These are phyloP conservation scores for Scheffersomyces cryptocercus DNA, from an alignment of 1,139 yeast species.

Conservation along the genomic window DNA sequence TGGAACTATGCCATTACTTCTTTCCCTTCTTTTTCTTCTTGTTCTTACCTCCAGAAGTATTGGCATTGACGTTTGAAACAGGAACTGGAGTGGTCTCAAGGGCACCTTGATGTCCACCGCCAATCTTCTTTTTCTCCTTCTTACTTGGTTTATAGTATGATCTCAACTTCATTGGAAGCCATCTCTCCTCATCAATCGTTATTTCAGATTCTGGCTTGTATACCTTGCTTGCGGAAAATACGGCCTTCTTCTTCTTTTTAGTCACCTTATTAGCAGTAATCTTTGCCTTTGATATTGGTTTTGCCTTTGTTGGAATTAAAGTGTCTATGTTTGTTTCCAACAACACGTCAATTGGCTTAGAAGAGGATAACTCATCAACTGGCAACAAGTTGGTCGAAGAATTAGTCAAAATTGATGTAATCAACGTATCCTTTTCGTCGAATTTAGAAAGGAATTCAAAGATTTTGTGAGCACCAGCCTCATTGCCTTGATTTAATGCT, in stretches of 20 bases:
- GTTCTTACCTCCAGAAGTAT: constrained; percentile 25
- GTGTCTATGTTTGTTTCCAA: constrained; percentile 23
- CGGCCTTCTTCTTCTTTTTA: constrained; percentile 30
- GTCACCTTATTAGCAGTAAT: constrained; percentile 15
- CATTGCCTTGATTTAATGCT: constrained; percentile 34
- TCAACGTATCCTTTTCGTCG: constrained; percentile 32
- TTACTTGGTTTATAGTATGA: constrained; percentile 79
- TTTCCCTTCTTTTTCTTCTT: constrained; percentile 55
- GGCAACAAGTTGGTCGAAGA: constrained; percentile 28
- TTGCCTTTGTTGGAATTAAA: constrained; percentile 2
- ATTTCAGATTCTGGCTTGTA: constrained; percentile 33
- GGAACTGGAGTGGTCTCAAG: constrained; percentile 40
- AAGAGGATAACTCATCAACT: constrained; percentile 35
- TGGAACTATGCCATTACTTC: constrained; percentile 20
- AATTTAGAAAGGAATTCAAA: constrained; percentile 30
- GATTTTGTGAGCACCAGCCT: constrained; percentile 29
- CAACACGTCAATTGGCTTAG: constrained; percentile 27
- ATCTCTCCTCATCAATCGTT: constrained; percentile 61
- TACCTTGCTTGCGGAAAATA: constrained; percentile 40
- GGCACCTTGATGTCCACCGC: constrained; percentile 71
- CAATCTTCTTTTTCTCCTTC: constrained; percentile 53
- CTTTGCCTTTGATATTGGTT: constrained; percentile 3
- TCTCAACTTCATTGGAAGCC: constrained; percentile 88
- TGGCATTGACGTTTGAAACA: constrained; percentile 17
- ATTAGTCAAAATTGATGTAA: constrained; percentile 29